Base-by-base conservation (phyloP, 768 basidiomycete genomes). In the Termitomyces sp. region DNA sequence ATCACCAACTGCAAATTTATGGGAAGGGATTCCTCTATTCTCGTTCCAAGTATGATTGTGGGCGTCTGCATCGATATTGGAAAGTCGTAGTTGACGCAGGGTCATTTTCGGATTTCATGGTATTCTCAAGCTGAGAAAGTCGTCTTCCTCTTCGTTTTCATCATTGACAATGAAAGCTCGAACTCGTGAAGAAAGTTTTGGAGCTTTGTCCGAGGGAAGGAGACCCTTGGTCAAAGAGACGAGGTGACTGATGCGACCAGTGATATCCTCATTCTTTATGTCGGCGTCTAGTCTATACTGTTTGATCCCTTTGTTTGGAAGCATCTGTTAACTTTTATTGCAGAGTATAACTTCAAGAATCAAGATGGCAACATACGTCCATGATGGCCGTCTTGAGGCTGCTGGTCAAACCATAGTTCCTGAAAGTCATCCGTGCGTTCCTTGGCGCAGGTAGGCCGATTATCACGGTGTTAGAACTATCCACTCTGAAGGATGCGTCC, bases 361-460 rank as follows among this genome's bases (percentile, higher is more conserved):
- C 34, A 14, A 4, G 56, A 4, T n/a, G 2, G 29, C 31, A 9
- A 47, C 47, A 49, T 59, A 78, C 80, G 43, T 66, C 61, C n/a
- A 80, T 63, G 52, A 74, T 73, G 12, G 68, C 61, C 34, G 63
- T 65, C 0, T 75, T 65, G 7, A 80, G 58, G 5, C 73, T 79
- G 51, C 76, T 69, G 0, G 77, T 75, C 21, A 81, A 64, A 9
- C 74, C 73, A 58, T 75, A 81, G 59, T 75, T 73, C 31, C 65
- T 25, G n/a, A 69, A 70, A 69, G 16, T 32, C 19, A n/a, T n/a
- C n/a, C n/a, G n/a, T 6, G 58, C 66, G 27, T 76, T 66, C 4
- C 68, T 72, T 1, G 72, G 73, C 8, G 71, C 69, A 25, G 79
- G 79, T 14, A 82, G 61, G 23, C 79, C 80, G 59, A 81, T 72